phyloP scores from a whole-genome alignment of 768 basidiomycete species.

The Tephrocybe sp. region DNA sequence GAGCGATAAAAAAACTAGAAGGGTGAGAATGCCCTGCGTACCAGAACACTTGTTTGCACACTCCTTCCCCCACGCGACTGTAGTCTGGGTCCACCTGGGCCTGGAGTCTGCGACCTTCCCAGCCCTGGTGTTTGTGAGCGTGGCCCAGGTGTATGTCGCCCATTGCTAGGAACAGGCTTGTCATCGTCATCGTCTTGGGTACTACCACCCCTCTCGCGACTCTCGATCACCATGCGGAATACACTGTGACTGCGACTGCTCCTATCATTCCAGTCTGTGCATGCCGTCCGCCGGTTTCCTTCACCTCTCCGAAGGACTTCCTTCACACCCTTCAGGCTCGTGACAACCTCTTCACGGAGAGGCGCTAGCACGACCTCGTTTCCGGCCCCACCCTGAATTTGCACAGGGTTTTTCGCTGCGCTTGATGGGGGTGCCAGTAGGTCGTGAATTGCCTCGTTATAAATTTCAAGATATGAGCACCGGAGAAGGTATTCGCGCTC shows the following conservation, averaged over 20 bases:
- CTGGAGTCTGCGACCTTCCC: conserved; percentile 42
- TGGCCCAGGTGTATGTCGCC: conserved; percentile 28
- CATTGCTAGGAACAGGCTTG: conserved; percentile 25
- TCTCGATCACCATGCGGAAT: conserved; percentile 91
- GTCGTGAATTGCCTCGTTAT: conserved; percentile 90
- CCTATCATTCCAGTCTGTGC: conserved; percentile 98
- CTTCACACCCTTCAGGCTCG: conserved; percentile 80
- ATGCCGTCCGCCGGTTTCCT: conserved; percentile 84
- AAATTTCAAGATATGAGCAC: conserved; percentile 96
- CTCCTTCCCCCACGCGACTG: conserved; percentile 80
- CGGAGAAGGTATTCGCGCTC: conserved; percentile 90
- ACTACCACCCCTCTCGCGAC: conserved; percentile 58
- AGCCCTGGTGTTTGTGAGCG: conserved; percentile 45
- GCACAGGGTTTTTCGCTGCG: conserved; percentile 59
- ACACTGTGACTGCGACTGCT: conserved; percentile 95
- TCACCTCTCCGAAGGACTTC: conserved; percentile 87
- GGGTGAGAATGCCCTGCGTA: conserved; percentile 28
- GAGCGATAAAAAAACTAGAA: neutral
- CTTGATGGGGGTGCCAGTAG: conserved; percentile 71
- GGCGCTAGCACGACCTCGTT: conserved; percentile 68
- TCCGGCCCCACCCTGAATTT: conserved; percentile 67
- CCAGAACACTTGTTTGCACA: conserved; percentile 76
- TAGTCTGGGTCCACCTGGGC: conserved; percentile 55
- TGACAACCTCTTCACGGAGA: conserved; percentile 91
- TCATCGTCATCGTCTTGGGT: conserved; percentile 38